Percentiles rank a stretch among this genome's conserved stretches.
phyloP scores from a whole-genome alignment of 2,329 filamentous ascomycete genomes.

The Nigrospora osmanthi region DNA sequence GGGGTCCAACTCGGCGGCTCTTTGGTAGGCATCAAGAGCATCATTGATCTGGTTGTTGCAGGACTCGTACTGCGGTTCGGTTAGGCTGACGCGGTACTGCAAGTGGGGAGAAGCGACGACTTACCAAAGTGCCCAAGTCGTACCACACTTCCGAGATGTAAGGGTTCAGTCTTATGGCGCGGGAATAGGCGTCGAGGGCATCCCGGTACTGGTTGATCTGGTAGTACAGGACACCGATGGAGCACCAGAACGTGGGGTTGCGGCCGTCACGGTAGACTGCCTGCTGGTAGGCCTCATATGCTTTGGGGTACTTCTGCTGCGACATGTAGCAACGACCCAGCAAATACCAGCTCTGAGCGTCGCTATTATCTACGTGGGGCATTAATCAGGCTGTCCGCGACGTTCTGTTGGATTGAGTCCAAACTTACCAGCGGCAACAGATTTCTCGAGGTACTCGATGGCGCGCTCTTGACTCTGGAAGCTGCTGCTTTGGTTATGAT shows the following conservation, averaged over 20 bases:
- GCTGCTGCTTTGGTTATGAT: constrained; percentile 89
- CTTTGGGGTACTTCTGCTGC: constrained; percentile 97
- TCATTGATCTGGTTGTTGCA: constrained; percentile 99
- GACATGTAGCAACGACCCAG: constrained; percentile 98
- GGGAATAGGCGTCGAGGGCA: constrained; percentile 93
- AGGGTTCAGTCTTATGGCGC: constrained; percentile 91
- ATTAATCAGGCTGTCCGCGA: constrained; percentile 2
- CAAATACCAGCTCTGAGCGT: constrained; percentile 98
- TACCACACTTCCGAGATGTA: constrained; percentile 99
- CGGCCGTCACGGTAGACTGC: constrained; percentile 96
- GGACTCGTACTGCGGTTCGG: constrained; percentile 69
- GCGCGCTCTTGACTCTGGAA: constrained; percentile 92
- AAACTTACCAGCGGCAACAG: constrained; percentile 75
- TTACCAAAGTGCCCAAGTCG: constrained; percentile 87
- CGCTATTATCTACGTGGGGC: constrained; percentile 64
- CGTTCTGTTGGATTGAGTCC: constrained; percentile 1
- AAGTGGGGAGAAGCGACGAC: constrained; percentile 25
- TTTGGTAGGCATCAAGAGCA: constrained; percentile 89
- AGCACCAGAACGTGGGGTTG: constrained; percentile 99
- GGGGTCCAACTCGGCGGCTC: constrained; percentile 90
- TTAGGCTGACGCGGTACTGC: constrained; percentile 18
- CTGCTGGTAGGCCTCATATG: constrained; percentile 97
- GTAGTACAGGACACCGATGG: constrained; percentile 97
- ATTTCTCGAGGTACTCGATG: constrained; percentile 96
- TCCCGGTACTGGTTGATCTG: constrained; percentile 99